phyloP scores from a whole-genome alignment of 495 filamentous ascomycete species.

The Oleoguttula mirabilis region DNA sequence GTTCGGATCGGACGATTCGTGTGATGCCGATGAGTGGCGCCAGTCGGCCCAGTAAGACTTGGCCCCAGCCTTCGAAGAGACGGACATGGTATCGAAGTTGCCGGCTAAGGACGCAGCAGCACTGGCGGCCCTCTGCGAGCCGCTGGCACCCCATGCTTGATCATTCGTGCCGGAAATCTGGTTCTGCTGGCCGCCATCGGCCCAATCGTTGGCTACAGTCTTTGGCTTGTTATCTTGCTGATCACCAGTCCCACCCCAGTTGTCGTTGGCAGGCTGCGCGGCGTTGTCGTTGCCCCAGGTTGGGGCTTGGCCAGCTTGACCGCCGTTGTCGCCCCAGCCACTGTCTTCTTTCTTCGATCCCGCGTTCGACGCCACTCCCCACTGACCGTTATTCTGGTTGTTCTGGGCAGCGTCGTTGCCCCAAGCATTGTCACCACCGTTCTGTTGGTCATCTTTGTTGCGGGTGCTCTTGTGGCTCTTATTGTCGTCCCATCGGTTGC shows the following conservation, averaged over 20 bases:
- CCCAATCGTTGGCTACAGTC: no score
- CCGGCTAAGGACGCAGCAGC: no score
- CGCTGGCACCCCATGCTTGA: no score
- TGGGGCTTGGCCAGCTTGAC: not conserved
- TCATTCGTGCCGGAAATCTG: no score
- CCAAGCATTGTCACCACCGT: not conserved
- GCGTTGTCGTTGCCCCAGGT: not conserved
- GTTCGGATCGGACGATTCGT: not conserved
- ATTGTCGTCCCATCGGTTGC: not conserved
- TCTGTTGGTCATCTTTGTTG: no score
- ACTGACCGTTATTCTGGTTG: conserved; percentile 1
- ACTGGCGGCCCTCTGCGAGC: no score
- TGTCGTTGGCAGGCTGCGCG: not conserved
- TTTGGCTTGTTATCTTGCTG: no score
- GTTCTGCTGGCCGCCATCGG: not conserved
- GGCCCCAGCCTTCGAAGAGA: not conserved
- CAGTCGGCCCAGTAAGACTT: conserved; percentile 17
- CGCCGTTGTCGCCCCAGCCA: conserved; percentile 1
- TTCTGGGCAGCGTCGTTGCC: not conserved
- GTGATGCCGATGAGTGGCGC: not conserved
- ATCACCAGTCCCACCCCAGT: not conserved
- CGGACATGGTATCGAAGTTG: no score
- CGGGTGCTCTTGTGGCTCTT: not conserved
- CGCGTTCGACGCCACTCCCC: no score
- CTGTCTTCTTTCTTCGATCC: not conserved